Evolutionary conservation across 495 filamentous ascomycete species (phyloP).

Genomic region (Gamarada debralockiae): DNA sequence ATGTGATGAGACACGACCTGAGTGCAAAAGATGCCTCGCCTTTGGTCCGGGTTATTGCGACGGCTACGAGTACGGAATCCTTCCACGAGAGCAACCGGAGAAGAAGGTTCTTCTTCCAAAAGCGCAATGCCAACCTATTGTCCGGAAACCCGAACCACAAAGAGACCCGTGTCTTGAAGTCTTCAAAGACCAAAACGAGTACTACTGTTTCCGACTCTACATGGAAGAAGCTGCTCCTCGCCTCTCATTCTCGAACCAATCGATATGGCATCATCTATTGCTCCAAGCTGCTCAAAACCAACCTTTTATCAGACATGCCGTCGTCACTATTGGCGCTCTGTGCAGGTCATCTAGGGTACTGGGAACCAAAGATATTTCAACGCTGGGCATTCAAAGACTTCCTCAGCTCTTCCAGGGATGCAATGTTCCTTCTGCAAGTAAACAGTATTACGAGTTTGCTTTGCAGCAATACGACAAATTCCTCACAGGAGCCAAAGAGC

Average conservation of each 20-base stretch:
- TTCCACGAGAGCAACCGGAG: background rate
- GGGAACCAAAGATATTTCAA: background rate
- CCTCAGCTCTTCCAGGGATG: background rate
- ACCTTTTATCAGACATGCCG: conserved; percentile 58
- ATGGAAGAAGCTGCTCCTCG: conserved; percentile 49
- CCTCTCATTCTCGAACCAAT: conserved; percentile 53
- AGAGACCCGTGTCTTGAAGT: conserved; percentile 4
- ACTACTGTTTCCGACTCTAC: conserved; percentile 54
- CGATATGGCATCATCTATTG: conserved; percentile 53
- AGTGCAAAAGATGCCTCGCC: conserved; percentile 46
- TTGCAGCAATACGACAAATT: conserved; percentile 15
- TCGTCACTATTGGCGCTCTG: conserved; percentile 56
- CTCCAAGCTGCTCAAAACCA: conserved; percentile 56
- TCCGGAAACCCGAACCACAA: background rate
- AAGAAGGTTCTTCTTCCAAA: background rate
- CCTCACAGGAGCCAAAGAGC: background rate
- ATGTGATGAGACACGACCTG: conserved; percentile 52
- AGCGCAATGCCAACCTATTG: background rate
- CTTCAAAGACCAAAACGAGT: conserved; percentile 36
- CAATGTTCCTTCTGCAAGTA: too few relatives aligned
- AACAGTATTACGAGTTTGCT: background rate
- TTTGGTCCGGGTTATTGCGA: conserved; percentile 47
- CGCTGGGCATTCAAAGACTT: background rate
- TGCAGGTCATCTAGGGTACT: conserved; percentile 31
- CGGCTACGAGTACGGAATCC: conserved; percentile 36